Evolutionary conservation across 208 protist species (phyloP).

Genomic region (Wallacemonas rigidus): DNA sequence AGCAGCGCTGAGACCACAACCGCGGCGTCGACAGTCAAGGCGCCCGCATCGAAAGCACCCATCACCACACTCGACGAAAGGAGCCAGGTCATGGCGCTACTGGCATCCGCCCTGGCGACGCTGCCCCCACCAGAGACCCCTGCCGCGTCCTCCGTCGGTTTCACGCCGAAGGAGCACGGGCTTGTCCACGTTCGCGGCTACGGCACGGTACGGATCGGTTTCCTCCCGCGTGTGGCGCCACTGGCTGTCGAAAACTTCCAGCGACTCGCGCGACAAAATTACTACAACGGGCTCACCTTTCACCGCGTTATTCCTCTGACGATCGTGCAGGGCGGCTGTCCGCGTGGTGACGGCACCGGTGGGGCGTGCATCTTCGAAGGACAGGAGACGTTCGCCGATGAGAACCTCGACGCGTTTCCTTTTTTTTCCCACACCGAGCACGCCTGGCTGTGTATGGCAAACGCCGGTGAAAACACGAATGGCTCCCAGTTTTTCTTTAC

Average conservation of each 20-base stretch:
- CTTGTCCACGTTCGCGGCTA: conserved; percentile 54
- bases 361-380: conserved; percentile 83
- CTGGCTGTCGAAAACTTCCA: conserved; percentile 97
- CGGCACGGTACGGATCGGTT: conserved; percentile 69
- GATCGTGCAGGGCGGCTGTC: conserved; percentile 96
- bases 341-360: conserved; percentile 92
- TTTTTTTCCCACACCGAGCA: conserved; percentile 61
- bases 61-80: conserved; percentile 26
- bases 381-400: conserved; percentile 92
- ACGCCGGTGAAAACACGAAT: conserved; percentile 83
- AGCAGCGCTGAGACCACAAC: too few species aligned
- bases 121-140: conserved; percentile 5
- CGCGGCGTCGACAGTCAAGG: neutral
- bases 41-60: conserved; percentile 7
- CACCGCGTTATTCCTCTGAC: conserved; percentile 94
- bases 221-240: conserved; percentile 92
- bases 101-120: conserved; percentile 23
- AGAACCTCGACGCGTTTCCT: conserved; percentile 64
- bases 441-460: conserved; percentile 86
- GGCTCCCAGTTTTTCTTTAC: conserved; percentile 93
- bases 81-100: conserved; percentile 31
- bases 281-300: conserved; percentile 95
- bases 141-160: neutral
- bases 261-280: conserved; percentile 76
- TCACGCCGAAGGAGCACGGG: conserved; percentile 8